phyloP scores from a whole-genome alignment of 805 yeast genomes.

The Nakazawaea anatomiae region DNA sequence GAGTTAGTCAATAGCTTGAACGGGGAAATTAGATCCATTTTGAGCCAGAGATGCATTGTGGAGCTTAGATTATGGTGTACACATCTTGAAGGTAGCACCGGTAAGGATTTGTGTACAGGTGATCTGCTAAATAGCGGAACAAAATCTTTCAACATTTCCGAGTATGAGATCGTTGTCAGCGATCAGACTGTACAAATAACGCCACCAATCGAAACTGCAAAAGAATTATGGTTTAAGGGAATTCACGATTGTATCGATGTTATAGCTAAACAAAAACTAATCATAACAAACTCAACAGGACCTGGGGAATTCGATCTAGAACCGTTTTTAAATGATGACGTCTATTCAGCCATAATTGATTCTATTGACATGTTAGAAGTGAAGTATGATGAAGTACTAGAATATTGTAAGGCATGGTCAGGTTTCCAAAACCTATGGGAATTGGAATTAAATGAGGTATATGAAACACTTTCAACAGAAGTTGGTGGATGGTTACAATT shows the following conservation, averaged over 20 bases:
- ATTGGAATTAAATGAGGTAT: constrained; percentile 36
- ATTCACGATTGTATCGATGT: constrained; percentile 20
- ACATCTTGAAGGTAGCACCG: neutral
- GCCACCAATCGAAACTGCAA: constrained; percentile 36
- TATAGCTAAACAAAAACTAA: constrained; percentile 20
- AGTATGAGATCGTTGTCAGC: constrained; percentile 31
- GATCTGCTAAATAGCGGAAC: neutral
- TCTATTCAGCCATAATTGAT: constrained; percentile 10
- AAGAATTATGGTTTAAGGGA: constrained; percentile 20
- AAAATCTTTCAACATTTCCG: constrained; percentile 7
- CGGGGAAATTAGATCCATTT: constrained; percentile 18
- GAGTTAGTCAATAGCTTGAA: constrained; percentile 29
- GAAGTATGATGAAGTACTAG: constrained; percentile 21
- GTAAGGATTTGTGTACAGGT: neutral
- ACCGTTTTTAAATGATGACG: neutral
- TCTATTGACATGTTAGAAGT: constrained; percentile 27
- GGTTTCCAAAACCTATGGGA: constrained; percentile 57
- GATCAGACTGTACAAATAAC: constrained; percentile 29
- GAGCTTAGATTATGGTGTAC: constrained; percentile 11
- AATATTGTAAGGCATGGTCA: constrained; percentile 47
- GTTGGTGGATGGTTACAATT: constrained; percentile 43
- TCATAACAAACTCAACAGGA: constrained; percentile 16
- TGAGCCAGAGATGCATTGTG: constrained; percentile 23
- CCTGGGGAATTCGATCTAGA: neutral
- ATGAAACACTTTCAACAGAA: constrained; percentile 25